Evolutionary conservation across 2,329 filamentous ascomycete species (phyloP).

Genomic region (Fusarium humuli): DNA sequence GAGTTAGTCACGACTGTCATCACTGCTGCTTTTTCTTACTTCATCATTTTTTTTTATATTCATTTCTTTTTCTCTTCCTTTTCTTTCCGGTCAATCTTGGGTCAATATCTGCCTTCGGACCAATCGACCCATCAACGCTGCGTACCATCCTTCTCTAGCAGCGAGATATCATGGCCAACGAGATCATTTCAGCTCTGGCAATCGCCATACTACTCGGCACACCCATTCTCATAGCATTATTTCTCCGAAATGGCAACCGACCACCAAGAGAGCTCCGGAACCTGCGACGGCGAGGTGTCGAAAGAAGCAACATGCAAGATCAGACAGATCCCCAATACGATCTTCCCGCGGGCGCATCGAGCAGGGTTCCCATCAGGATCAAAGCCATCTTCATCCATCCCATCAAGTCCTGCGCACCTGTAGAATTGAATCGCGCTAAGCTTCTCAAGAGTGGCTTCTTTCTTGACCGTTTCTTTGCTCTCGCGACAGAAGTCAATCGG

Average conservation of each 20-base stretch:
- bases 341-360: neutral
- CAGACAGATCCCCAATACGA: conserved; percentile 38
- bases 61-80: too few relatives aligned
- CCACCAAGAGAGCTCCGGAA: conserved; percentile 7
- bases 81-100: neutral
- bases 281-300: conserved; percentile 35
- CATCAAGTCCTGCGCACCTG: conserved; percentile 46
- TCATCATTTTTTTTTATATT: neutral
- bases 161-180: neutral
- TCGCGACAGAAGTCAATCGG: conserved; percentile 46
- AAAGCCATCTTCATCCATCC: conserved; percentile 48
- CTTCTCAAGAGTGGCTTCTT: conserved; percentile 44
- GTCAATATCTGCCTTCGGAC: neutral
- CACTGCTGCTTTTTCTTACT: neutral
- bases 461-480: conserved; percentile 46
- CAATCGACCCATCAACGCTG: neutral
- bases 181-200: neutral
- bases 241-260: neutral
- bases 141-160: neutral
- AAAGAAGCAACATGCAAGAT: conserved; percentile 43
- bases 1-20: neutral
- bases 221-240: neutral
- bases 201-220: neutral
- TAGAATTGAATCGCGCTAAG: conserved; percentile 41
- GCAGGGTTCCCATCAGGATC: conserved; percentile 30